Evolutionary conservation across 495 filamentous ascomycete genomes (phyloP).

Genomic region (Hyphodiscus hymeniophilus): DNA sequence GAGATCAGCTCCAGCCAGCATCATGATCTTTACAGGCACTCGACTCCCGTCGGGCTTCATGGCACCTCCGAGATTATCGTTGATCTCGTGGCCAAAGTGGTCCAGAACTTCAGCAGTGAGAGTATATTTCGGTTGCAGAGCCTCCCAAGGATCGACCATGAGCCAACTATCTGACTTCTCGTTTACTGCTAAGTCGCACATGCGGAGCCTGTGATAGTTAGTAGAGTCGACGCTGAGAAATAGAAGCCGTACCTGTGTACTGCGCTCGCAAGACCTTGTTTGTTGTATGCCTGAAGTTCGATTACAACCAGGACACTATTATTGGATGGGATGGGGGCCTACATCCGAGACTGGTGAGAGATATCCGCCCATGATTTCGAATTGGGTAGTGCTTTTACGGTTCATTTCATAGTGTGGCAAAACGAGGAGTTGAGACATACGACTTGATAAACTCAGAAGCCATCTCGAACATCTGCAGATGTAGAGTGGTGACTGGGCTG

Average conservation of each 20-base stretch:
- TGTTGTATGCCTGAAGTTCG: conserved; percentile 85
- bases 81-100: conserved; percentile 81
- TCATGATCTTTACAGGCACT: conserved; percentile 50
- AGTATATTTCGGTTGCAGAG: conserved; percentile 56
- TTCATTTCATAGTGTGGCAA: neutral
- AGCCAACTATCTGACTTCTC: conserved; percentile 59
- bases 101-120: conserved; percentile 82
- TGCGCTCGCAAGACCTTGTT: conserved; percentile 70
- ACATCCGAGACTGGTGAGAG: conserved; percentile 69
- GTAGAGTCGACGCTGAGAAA: neutral
- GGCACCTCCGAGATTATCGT: conserved; percentile 64
- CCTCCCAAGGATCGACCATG: conserved; percentile 67
- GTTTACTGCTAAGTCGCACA: conserved; percentile 75
- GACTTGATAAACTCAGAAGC: conserved; percentile 70
- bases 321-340: conserved; percentile 64
- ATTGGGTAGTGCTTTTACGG: conserved; percentile 44
- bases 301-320: too few species aligned
- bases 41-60: conserved; percentile 48
- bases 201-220: conserved; percentile 26
- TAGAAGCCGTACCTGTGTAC: conserved; percentile 49
- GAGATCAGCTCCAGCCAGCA: conserved; percentile 73
- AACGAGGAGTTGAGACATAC: conserved; percentile 28
- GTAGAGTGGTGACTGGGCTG: conserved; percentile 77
- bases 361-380: conserved; percentile 79
- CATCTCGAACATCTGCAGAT: conserved; percentile 91